Evolutionary conservation across 2,329 filamentous ascomycete species (phyloP), one percentile per base, ranked within the genome.

Genomic region (Cephalotrichum gorgonifer): DNA sequence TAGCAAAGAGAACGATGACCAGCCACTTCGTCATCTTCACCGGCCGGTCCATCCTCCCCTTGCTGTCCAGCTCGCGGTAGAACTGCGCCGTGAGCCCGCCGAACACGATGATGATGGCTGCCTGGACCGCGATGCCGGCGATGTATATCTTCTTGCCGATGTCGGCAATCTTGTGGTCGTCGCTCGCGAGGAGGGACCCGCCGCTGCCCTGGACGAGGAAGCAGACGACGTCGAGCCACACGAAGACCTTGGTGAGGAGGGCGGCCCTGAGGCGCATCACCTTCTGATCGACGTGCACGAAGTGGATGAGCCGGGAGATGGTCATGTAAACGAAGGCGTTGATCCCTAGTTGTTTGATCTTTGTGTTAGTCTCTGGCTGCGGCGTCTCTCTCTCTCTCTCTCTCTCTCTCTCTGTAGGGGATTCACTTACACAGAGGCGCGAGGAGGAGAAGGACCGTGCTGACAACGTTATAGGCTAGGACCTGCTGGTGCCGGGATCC

Each of bases 281-380:
- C 26, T 57, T 62, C 53, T 63, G 62, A 9, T 64, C 60, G 1
- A 68, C 67, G 23, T 69, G 58, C 50, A 60, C 61, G 50, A 63
- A 66, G 54, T 65, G 63, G 5, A 70, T 57, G 53, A 68, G 59
- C 28, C 66, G 62, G 1, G 68, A 64, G 35, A 70, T 61, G 3
- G 64, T 64, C 68, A 72, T 72, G 58, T 71, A 72, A 4, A 60
- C 64, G 44, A 71, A 71, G 6, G 65, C 67, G 48, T 71, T 70
- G 54, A 71, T 64, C 68, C 63, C 66, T 64, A 8, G 7, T 2
- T 4, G 11, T 3, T 3, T 12, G 2, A 1, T 11, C 20, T 11
- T 9, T 9, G 11, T 14, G 30, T 31, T 14, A 31, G 30, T 14
- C n/a, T n/a, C n/a, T n/a, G n/a, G n/a, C n/a, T n/a, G n/a, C n/a